A percentile compares a stretch with the other conserved stretches of the same genome.
phyloP scores from a whole-genome alignment of 805 yeast genomes.

The Sugiyamaella chiloensis region DNA sequence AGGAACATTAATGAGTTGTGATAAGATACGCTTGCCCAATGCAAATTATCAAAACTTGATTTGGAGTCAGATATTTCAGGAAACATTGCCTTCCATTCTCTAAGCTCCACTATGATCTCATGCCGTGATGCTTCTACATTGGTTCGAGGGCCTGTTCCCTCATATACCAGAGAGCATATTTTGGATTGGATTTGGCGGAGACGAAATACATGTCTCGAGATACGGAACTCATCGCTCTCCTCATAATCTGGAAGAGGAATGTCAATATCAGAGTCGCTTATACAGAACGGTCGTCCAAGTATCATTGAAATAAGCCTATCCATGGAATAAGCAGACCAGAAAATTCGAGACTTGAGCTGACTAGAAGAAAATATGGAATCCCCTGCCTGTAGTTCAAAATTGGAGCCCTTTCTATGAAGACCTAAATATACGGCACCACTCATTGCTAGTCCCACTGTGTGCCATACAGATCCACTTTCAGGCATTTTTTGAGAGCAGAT shows the following conservation, averaged over 20 bases:
- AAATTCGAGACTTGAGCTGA: slow-evolving; percentile 53
- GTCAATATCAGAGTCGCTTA: slow-evolving; percentile 41
- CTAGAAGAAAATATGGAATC: slow-evolving; percentile 30
- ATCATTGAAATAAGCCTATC: slow-evolving; percentile 54
- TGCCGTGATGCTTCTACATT: not conserved
- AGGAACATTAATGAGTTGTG: not conserved
- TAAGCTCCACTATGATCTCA: not conserved
- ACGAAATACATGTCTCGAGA: not conserved
- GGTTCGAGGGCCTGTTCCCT: not conserved
- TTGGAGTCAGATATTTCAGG: not conserved
- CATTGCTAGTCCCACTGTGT: slow-evolving; percentile 72
- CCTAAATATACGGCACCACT: slow-evolving; percentile 80
- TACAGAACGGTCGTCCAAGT: slow-evolving; percentile 45
- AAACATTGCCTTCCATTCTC: not conserved
- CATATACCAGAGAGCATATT: not conserved
- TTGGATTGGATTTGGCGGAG: not conserved
- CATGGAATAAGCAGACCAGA: slow-evolving; percentile 53
- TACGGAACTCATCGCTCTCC: not conserved
- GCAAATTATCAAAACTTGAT: not conserved
- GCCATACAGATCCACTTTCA: slow-evolving; percentile 78
- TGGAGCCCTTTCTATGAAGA: slow-evolving; percentile 68
- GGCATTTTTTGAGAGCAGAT: not conserved
- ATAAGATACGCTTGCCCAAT: not conserved
- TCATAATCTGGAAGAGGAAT: not conserved
- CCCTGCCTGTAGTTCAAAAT: too few species aligned